phyloP scores from a whole-genome alignment of 257 asterid species.

The Solanum sejunctum region DNA sequence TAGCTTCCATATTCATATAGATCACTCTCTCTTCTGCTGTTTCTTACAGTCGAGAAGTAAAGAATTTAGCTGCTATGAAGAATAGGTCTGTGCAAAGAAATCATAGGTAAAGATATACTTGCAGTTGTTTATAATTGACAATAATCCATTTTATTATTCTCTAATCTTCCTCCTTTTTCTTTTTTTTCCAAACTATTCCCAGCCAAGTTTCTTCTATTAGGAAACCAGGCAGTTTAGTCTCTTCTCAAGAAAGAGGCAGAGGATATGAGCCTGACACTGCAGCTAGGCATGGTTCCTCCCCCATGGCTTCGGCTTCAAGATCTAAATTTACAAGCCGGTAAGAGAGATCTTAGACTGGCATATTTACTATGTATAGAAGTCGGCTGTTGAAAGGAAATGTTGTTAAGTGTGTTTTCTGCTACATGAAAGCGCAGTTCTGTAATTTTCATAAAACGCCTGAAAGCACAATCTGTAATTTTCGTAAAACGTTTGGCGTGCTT shows the following conservation, averaged over 20 bases:
- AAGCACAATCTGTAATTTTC: background rate
- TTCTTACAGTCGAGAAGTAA: constrained; percentile 56
- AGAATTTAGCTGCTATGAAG: constrained; percentile 60
- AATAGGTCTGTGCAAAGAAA: constrained; percentile 37
- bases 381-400: background rate
- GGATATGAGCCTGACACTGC: background rate
- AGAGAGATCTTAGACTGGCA: background rate
- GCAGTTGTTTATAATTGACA: background rate
- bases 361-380: background rate
- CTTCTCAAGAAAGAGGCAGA: background rate
- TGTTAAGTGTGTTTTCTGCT: background rate
- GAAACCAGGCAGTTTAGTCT: background rate
- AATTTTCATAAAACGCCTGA: background rate
- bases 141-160: background rate
- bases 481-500: background rate
- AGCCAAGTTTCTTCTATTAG: background rate
- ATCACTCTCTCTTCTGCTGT: background rate
- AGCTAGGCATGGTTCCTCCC: background rate
- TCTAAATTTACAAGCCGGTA: background rate
- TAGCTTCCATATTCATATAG: background rate
- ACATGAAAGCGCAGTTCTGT: background rate
- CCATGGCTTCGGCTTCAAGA: constrained; percentile 10
- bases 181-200: background rate
- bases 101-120: constrained; percentile 25
- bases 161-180: background rate